phyloP scores from a whole-genome alignment of 768 basidiomycete species.

The Pleurotus djamor region DNA sequence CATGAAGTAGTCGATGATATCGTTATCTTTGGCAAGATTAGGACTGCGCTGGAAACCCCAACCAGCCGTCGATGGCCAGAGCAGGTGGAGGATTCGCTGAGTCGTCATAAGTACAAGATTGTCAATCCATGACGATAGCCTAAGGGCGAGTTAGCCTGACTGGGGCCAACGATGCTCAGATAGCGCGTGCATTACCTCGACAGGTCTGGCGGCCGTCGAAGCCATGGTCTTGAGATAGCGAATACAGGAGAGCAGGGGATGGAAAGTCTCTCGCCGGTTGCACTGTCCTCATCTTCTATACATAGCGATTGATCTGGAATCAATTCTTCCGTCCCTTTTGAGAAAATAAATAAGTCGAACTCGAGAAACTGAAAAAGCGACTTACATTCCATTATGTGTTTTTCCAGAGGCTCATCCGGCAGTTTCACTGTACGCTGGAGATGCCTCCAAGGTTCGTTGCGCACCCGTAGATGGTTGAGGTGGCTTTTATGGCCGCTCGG shows the following conservation, averaged over 20 bases:
- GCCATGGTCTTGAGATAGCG: conserved; percentile 27
- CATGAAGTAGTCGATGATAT: conserved; percentile 42
- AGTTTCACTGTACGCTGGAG: conserved; percentile 47
- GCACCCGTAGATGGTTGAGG: conserved; percentile 37
- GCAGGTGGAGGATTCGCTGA: conserved; percentile 42
- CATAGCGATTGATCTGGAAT: conserved; percentile 32
- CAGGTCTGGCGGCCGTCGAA: conserved; percentile 37
- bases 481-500: conserved; percentile 44
- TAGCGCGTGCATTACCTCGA: conserved; percentile 26
- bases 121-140: conserved; percentile 47
- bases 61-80: conserved; percentile 35
- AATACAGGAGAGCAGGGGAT: conserved; percentile 40
- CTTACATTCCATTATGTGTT: conserved; percentile 36
- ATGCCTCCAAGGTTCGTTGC: conserved; percentile 46
- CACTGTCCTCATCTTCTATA: conserved; percentile 33
- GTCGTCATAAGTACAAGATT: conserved; percentile 50
- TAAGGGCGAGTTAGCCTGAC: conserved; percentile 13
- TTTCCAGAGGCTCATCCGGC: conserved; percentile 22
- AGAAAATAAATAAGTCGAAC: conserved; percentile 9
- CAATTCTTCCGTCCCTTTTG: conserved; percentile 34
- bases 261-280: conserved; percentile 37
- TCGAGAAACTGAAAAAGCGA: conserved; percentile 8
- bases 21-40: conserved; percentile 28
- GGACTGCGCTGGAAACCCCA: conserved; percentile 40
- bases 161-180: neutral